Conservation (phyloP, 1,139 yeast species). For the Protomyces pachydermus region DNA sequence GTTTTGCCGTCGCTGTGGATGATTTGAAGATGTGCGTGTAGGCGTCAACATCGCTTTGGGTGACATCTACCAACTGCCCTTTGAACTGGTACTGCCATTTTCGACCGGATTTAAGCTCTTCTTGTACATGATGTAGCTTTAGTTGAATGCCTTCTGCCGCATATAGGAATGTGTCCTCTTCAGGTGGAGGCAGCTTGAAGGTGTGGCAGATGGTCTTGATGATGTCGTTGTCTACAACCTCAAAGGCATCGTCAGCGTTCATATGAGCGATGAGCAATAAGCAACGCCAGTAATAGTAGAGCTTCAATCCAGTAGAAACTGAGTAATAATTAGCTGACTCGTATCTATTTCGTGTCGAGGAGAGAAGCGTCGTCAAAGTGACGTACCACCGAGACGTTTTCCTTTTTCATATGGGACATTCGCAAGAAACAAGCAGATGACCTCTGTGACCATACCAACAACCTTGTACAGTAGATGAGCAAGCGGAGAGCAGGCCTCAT, state of each 20-base stretch:
- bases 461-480: background rate
- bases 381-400: background rate
- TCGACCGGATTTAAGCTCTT: background rate
- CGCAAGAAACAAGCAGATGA: too few relatives aligned
- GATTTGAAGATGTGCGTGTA: slow-evolving; percentile 10
- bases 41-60: slow-evolving; percentile 2
- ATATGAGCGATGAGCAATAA: background rate
- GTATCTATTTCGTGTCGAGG: too few relatives aligned
- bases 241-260: background rate
- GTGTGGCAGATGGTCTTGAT: background rate
- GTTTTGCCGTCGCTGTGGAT: slow-evolving; percentile 5
- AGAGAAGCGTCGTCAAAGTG: too few relatives aligned
- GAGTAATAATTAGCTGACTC: too few relatives aligned
- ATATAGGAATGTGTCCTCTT: slow-evolving; percentile 8
- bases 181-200: slow-evolving; percentile 2
- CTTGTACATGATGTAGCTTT: background rate
- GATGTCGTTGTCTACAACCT: slow-evolving; percentile 1
- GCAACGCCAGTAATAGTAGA: background rate
- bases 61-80: background rate
- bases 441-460: too few relatives aligned
- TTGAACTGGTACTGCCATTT: slow-evolving; percentile 3
- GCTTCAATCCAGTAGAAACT: background rate
- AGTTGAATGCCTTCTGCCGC: slow-evolving; percentile 6
- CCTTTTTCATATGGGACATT: background rate
- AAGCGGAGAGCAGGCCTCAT: background rate